These are phyloP conservation scores for sunflower (Helianthus annuus) DNA, from an alignment of 129 eudicot species.

Conservation along the genomic window DNA sequence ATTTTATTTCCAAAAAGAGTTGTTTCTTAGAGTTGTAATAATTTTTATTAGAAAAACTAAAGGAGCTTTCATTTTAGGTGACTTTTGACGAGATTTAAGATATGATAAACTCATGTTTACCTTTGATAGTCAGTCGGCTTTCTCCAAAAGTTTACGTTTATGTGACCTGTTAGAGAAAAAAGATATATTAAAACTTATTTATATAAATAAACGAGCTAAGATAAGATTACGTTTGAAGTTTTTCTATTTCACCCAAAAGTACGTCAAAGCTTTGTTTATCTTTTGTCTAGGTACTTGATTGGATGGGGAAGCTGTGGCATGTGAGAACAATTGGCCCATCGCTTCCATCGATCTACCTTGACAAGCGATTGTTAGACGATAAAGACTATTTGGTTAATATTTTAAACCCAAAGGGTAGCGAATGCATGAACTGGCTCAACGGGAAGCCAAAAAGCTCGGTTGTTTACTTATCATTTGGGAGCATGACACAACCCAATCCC, in stretches of 20 bases:
- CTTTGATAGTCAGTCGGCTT: too few relatives aligned
- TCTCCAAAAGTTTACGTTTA: too few relatives aligned
- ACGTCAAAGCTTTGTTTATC: too few relatives aligned
- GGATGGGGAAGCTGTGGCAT: slow-evolving; percentile 38
- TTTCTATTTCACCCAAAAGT: too few relatives aligned
- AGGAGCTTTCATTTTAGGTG: too few relatives aligned
- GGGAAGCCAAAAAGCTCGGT: slow-evolving; percentile 32
- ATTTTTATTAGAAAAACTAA: too few relatives aligned
- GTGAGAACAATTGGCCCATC: slow-evolving; percentile 43
- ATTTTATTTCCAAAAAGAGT: not conserved
- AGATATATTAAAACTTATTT: not conserved
- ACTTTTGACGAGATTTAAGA: too few relatives aligned
- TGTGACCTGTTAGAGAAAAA: not conserved
- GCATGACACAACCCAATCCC: slow-evolving; percentile 19
- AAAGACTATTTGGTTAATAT: slow-evolving; percentile 25
- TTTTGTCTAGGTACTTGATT: slow-evolving; percentile 28
- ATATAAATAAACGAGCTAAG: too few relatives aligned
- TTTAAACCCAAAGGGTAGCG: slow-evolving; percentile 15
- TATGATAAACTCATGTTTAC: too few relatives aligned
- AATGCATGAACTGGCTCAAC: slow-evolving; percentile 45
- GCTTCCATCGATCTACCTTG: slow-evolving; percentile 42
- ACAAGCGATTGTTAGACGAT: slow-evolving; percentile 32
- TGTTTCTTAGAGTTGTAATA: too few relatives aligned
- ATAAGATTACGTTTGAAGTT: too few relatives aligned
- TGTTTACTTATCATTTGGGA: slow-evolving; percentile 41